Base-by-base conservation (phyloP, 2,329 filamentous ascomycete genomes). In the Verticillium zaregamsianum region DNA sequence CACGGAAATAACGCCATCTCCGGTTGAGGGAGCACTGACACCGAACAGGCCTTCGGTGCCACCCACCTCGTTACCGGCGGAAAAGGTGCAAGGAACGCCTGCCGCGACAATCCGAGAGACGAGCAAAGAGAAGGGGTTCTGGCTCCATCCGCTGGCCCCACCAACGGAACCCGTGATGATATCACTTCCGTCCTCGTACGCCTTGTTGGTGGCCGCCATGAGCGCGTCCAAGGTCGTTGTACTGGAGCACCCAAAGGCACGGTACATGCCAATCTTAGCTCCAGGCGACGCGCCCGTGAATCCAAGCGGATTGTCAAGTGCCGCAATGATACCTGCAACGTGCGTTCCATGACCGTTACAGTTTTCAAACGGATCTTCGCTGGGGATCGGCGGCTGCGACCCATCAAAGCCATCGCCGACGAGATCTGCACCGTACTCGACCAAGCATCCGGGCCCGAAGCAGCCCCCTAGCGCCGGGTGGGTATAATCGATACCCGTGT, bases 141-240 rank as follows among this genome's bases (percentile, higher is more conserved):
- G 80, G 2, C 77, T 72, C 82, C 82, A 86, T 5, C 83, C 84
- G 0, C 75, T 78, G 0, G 78, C 66, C 0, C 76, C 76, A 9
- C 82, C 82, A 32, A 86, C 79, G 3, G 82, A 85, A 0, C 81
- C 78, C 0, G 81, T 84, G 66, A 86, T 86, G 63, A 86, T 80
- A 66, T 86, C 77, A 17, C 62, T 64, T 0, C 73, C 72, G 14
- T 77, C 77, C 59, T 78, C 74, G 57, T 73, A 77, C 0, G 80
- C 79, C 61, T 70, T 72, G 59, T 73, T 72, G 45, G 74, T 74
- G 5, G 76, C 77, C 3, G 70, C 71, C 52, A 78, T 73, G 55
- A 80, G 31, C 12, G 77, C 68, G 59, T 80, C 79, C 25, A 71
- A 73, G 3, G 68, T 65, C 2, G 72, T 65, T 12, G 33, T 55